These are phyloP conservation scores for Paraphoma chrysanthemicola DNA, from an alignment of 2,329 filamentous ascomycete species.

Conservation along the genomic window DNA sequence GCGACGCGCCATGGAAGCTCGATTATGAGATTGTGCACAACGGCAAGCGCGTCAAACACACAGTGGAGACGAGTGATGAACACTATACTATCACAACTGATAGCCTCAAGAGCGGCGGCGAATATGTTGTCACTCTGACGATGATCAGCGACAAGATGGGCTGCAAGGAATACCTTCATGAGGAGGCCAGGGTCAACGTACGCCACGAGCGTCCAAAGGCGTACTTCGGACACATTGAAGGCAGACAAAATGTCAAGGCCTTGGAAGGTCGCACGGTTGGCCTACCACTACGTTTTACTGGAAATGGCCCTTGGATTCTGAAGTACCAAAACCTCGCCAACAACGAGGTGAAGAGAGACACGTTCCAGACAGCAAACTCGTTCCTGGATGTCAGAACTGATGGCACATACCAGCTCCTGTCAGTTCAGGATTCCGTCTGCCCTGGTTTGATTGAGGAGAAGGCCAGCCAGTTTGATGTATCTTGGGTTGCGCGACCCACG, in stretches of 20 bases:
- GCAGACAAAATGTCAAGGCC: constrained; percentile 75
- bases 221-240: constrained; percentile 84
- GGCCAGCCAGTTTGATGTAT: constrained; percentile 78
- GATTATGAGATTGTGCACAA: constrained; percentile 94
- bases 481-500: constrained; percentile 83
- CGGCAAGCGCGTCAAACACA: constrained; percentile 77
- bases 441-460: constrained; percentile 79
- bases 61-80: constrained; percentile 67
- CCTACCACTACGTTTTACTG: constrained; percentile 83
- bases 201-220: constrained; percentile 87
- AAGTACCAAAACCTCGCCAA: constrained; percentile 73
- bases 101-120: constrained; percentile 78
- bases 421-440: constrained; percentile 80
- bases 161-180: constrained; percentile 85
- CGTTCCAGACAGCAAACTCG: constrained; percentile 68
- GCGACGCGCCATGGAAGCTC: constrained; percentile 85
- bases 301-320: constrained; percentile 83
- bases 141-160: constrained; percentile 85
- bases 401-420: constrained; percentile 81
- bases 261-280: constrained; percentile 77
- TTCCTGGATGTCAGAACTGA: constrained; percentile 68
- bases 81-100: constrained; percentile 77
- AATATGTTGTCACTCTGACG: constrained; percentile 85
- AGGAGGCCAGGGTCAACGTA: constrained; percentile 84
- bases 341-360: constrained; percentile 54